These are phyloP conservation scores for Coemansia sp. DNA, from an alignment of 192 early-diverging fungal genomes.

Conservation along the genomic window DNA sequence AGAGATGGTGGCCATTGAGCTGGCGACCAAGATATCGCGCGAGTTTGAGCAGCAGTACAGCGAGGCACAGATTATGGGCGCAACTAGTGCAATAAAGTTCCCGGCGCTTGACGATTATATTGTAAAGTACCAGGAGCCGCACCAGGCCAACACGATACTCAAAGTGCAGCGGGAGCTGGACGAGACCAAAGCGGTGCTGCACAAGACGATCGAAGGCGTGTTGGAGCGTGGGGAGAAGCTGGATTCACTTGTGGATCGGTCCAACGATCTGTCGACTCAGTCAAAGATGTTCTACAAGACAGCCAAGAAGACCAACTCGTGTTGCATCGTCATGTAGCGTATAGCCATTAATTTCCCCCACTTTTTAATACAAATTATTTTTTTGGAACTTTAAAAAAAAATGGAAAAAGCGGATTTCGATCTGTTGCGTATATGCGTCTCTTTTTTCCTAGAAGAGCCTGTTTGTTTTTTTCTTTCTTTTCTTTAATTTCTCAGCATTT, in stretches of 20 bases:
- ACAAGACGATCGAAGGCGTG: conserved; percentile 90
- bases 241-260: conserved; percentile 79
- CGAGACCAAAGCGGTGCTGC: conserved; percentile 92
- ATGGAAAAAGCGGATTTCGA: background rate
- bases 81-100: conserved; percentile 44
- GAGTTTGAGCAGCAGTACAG: conserved; percentile 72
- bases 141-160: conserved; percentile 87
- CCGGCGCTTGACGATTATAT: conserved; percentile 74
- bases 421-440: background rate
- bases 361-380: background rate
- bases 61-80: conserved; percentile 31
- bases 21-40: conserved; percentile 81
- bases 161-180: conserved; percentile 94
- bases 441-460: background rate
- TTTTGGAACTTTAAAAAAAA: background rate
- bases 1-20: conserved; percentile 77
- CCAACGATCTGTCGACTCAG: conserved; percentile 80
- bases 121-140: conserved; percentile 85
- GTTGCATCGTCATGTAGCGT: background rate
- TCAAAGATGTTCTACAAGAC: conserved; percentile 97
- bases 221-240: conserved; percentile 87
- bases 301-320: conserved; percentile 73
- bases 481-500: conserved; percentile 5
- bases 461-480: conserved; percentile 1
- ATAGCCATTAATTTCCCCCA: background rate